phyloP scores from a whole-genome alignment of 2,329 filamentous ascomycete genomes.

The Myriosclerotinia scirpicola region DNA sequence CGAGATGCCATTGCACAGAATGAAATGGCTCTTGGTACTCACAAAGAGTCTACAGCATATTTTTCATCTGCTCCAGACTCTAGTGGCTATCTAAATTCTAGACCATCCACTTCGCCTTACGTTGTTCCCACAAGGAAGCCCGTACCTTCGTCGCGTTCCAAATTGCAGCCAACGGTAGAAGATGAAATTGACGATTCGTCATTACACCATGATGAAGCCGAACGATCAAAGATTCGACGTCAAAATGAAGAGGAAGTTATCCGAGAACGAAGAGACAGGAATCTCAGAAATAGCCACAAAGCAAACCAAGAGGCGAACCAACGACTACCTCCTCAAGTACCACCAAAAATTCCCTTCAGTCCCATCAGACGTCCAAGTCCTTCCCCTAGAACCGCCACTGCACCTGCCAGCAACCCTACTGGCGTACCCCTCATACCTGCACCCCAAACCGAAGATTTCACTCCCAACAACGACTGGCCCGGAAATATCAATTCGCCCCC shows the following conservation, averaged over 20 bases:
- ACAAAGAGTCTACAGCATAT: no score
- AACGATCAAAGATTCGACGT: not conserved
- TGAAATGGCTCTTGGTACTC: not conserved
- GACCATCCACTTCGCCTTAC: not conserved
- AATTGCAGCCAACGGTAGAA: not conserved
- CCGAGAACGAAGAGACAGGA: not conserved
- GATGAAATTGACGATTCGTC: not conserved
- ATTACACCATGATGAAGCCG: not conserved
- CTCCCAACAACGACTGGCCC: not conserved
- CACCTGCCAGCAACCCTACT: not conserved
- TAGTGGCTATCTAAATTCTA: not conserved
- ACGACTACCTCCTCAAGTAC: not conserved
- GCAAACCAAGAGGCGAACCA: not conserved
- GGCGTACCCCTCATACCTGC: not conserved
- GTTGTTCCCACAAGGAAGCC: not conserved
- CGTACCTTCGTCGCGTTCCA: not conserved
- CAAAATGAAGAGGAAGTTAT: not conserved
- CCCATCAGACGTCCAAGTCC: no score
- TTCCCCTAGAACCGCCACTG: no score
- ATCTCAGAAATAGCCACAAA: not conserved
- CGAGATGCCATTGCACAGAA: not conserved
- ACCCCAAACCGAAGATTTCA: not conserved
- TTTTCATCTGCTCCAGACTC: not conserved
- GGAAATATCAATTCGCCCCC: not conserved
- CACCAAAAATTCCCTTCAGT: not conserved